These are phyloP conservation scores for Trichomonas vaginalis DNA, from an alignment of 208 protist species.

Conservation along the genomic window DNA sequence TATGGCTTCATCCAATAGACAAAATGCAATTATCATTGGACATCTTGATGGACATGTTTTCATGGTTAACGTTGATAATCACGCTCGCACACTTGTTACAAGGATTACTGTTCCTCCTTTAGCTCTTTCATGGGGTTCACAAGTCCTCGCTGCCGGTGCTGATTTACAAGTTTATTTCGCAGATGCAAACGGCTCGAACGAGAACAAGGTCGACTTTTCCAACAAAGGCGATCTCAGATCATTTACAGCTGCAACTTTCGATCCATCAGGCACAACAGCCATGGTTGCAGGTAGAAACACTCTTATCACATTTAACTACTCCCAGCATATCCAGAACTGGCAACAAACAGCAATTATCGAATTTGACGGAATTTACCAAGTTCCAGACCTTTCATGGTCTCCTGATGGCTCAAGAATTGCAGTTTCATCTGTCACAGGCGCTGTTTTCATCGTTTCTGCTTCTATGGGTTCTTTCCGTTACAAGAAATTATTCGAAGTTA, in stretches of 20 bases:
- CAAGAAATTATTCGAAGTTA: constrained; percentile 5
- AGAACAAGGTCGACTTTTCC: not conserved
- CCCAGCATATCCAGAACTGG: not conserved
- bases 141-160: not conserved
- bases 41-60: not conserved
- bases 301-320: not conserved
- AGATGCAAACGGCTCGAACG: not conserved
- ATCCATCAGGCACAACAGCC: not conserved
- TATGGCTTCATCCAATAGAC: not conserved
- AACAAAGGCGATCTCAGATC: not conserved
- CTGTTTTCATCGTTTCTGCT: not conserved
- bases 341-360: not conserved
- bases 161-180: not conserved
- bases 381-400: not conserved
- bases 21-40: not conserved
- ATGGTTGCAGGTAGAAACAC: not conserved
- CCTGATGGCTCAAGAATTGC: not conserved
- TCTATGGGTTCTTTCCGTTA: not conserved
- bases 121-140: not conserved
- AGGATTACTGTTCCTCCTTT: not conserved
- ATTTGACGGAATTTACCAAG: not conserved
- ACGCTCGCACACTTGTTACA: not conserved
- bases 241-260: not conserved
- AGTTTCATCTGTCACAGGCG: not conserved
- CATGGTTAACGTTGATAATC: not conserved